These are phyloP conservation scores for Austropuccinia psidii DNA, from an alignment of 1,284 basidiomycete genomes.

Conservation along the genomic window DNA sequence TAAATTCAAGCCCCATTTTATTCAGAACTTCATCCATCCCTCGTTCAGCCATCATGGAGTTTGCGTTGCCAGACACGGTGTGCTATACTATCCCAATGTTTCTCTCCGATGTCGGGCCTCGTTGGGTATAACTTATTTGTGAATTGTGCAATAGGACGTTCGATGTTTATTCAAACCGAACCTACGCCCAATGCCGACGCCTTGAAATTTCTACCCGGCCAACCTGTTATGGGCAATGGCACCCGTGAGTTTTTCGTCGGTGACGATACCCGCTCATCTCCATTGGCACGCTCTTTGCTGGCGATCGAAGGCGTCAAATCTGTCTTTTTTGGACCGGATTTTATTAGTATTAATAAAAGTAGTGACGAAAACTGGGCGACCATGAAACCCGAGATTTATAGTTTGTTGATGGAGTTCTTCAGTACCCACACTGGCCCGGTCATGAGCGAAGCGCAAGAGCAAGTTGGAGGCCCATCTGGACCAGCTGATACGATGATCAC, in stretches of 20 bases:
- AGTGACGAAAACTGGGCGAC: not conserved
- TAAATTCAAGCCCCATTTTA: no score
- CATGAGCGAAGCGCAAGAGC: not conserved
- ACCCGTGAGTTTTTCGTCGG: conserved; percentile 7
- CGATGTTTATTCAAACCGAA: conserved; percentile 34
- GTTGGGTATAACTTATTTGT: no score
- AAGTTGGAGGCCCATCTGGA: not conserved
- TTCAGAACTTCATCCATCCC: no score
- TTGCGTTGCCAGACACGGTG: no score
- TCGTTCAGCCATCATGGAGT: no score
- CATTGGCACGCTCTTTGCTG: conserved; percentile 15
- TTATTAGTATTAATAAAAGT: conserved; percentile 30
- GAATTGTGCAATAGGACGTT: no score
- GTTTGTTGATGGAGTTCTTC: conserved; percentile 33
- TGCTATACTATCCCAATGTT: no score
- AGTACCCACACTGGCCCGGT: conserved; percentile 11
- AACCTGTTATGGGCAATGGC: not conserved
- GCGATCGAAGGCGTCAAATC: conserved; percentile 21
- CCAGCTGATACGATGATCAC: conserved; percentile 13
- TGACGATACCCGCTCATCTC: not conserved
- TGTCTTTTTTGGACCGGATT: conserved; percentile 33
- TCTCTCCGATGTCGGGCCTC: no score
- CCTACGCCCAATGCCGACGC: conserved; percentile 34
- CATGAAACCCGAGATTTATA: conserved; percentile 35
- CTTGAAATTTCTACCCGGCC: conserved; percentile 26